Evolutionary conservation across 2,329 filamentous ascomycete genomes (phyloP).

Genomic region (Calonectria hawksworthii): DNA sequence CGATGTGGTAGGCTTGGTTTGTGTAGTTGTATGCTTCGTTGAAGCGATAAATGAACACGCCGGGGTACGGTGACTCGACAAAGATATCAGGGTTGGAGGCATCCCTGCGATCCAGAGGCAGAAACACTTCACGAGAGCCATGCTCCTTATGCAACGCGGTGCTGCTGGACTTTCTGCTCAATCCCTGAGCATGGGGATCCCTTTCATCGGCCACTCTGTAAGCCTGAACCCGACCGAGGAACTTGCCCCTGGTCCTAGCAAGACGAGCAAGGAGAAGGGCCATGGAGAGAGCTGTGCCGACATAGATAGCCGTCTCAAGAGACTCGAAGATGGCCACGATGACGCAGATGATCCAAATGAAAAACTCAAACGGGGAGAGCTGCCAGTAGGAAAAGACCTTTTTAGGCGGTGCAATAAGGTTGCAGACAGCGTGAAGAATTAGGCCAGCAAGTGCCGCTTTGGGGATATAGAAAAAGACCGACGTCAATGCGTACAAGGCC

Average conservation of each 20-base stretch:
- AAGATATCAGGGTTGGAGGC: conserved; percentile 60
- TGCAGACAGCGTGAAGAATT: conserved; percentile 87
- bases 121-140: conserved; percentile 52
- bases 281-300: conserved; percentile 59
- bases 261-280: conserved; percentile 60
- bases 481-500: conserved; percentile 82
- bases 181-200: not conserved
- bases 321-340: conserved; percentile 66
- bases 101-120: conserved; percentile 58
- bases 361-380: conserved; percentile 78
- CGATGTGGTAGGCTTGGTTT: conserved; percentile 64
- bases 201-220: conserved; percentile 29
- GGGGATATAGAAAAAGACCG: conserved; percentile 87
- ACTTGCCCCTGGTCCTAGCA: conserved; percentile 61
- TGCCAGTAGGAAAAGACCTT: conserved; percentile 84
- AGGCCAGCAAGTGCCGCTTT: conserved; percentile 78
- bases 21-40: conserved; percentile 66
- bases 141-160: conserved; percentile 14
- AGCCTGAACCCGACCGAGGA: conserved; percentile 57
- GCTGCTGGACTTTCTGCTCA: not conserved
- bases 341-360: conserved; percentile 83
- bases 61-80: conserved; percentile 60
- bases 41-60: conserved; percentile 67
- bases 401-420: conserved; percentile 80
- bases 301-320: conserved; percentile 66